Base-by-base conservation (phyloP, 1,284 basidiomycete genomes). In the Rhodotorula sp. region DNA sequence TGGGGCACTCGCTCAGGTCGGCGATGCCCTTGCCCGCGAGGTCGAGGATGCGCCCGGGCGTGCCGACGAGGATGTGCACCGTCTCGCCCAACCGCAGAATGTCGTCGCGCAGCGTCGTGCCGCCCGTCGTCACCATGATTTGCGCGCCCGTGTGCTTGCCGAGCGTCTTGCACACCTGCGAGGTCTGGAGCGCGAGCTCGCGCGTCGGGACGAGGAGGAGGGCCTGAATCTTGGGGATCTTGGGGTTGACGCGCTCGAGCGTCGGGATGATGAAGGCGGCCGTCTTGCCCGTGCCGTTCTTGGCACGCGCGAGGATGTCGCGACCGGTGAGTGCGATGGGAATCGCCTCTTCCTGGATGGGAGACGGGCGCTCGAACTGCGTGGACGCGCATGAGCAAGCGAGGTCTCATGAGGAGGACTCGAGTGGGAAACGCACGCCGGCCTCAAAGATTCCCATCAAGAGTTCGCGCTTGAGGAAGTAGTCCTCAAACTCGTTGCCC, bases 111-210 rank as follows among this genome's bases (percentile, higher is more conserved):
- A 99, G 87, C 49, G 94, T 97, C 10, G 96, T 99, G 52, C 97
- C 96, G 74, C 97, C 97, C 7, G 96, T 99, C 70, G 96, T 97
- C 70, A 99, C 96, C 97, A 99, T 99, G 82, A 99, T 92, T 84
- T 99, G 92, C 53, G 93, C 83, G 70, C 89, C 90, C 2, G 71
- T 71, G 80, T 98, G 96, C 82, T 97, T 97, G 69, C 95, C 95
- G 65, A 99, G 88, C 27, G 88, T 94, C 84, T 98, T 98, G 85
- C 93, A 96, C 60, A 99, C 96, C 84, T 99, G 96, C 56, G 92
- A 90, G 25, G 96, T 99, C 84, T 99, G 94, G 48, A 97, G 86
- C 23, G 94, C 94, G 55, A 97, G 88, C 84, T 97, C 94, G 77
- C 94, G 91, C 19, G 94, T 97, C 59, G 94, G 94, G 56, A 96